Evolutionary conservation across 179 eudicot species (phyloP).

Genomic region (Camellia oleifera): DNA sequence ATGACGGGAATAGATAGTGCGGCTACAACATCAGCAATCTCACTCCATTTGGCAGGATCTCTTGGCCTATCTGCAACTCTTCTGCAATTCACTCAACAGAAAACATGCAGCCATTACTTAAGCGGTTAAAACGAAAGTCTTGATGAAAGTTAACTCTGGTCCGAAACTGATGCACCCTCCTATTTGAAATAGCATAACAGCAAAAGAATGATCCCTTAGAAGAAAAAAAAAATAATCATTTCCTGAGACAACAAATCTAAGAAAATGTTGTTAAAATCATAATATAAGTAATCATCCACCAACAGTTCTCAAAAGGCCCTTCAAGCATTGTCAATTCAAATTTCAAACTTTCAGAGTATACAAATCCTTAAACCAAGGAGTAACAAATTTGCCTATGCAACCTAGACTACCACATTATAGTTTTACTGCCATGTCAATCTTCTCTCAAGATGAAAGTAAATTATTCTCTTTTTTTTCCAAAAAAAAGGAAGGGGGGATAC

Average conservation of each 20-base stretch:
- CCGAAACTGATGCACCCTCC: not conserved
- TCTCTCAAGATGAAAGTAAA: not conserved
- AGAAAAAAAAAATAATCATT: not conserved
- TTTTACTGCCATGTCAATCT: not conserved
- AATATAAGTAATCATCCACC: not conserved
- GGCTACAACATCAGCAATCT: conserved; percentile 82
- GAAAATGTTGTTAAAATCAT: not conserved
- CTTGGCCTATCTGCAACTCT: conserved; percentile 86
- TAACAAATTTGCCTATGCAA: not conserved
- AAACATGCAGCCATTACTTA: conserved; percentile 8
- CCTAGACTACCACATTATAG: not conserved
- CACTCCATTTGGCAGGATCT: conserved; percentile 96
- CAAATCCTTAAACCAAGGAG: not conserved
- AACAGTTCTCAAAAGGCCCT: not conserved
- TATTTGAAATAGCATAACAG: not conserved
- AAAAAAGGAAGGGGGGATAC: too few species aligned
- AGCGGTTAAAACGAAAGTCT: not conserved
- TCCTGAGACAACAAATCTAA: not conserved
- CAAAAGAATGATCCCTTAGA: not conserved
- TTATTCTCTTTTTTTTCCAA: not conserved
- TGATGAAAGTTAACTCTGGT: not conserved
- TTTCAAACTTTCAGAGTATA: not conserved
- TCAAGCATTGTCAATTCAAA: not conserved
- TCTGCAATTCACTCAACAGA: conserved; percentile 38
- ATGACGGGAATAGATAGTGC: conserved; percentile 87